These are phyloP conservation scores for Phytophthora meadii DNA, from an alignment of 352 stramenopile genomes.

Conservation along the genomic window DNA sequence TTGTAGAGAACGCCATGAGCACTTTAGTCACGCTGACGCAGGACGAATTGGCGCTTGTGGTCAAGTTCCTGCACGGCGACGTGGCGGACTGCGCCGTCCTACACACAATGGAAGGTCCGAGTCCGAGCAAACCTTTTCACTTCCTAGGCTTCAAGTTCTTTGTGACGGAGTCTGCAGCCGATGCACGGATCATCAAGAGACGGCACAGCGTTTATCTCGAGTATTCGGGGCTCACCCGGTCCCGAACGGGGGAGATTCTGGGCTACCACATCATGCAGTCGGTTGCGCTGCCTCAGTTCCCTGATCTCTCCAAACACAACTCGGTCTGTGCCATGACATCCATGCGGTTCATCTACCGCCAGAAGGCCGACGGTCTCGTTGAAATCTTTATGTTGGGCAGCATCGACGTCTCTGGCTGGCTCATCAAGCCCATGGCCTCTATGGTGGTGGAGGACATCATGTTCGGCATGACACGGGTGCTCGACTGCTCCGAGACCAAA, in stretches of 20 bases:
- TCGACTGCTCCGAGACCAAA: conserved; percentile 57
- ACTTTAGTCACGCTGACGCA: conserved; percentile 45
- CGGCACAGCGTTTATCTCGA: conserved; percentile 61
- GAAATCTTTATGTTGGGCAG: conserved; percentile 60
- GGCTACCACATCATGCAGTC: conserved; percentile 66
- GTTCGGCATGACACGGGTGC: conserved; percentile 40
- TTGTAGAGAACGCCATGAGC: conserved; percentile 56
- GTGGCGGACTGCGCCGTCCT: conserved; percentile 41
- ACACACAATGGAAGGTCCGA: conserved; percentile 35
- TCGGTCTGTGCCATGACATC: conserved; percentile 48
- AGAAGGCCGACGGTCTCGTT: conserved; percentile 47
- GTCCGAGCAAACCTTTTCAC: conserved; percentile 44
- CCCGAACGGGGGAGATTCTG: conserved; percentile 37
- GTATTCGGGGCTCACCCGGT: conserved; percentile 46
- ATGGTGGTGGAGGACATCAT: conserved; percentile 47
- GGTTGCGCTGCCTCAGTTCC: conserved; percentile 53
- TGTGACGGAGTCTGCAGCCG: conserved; percentile 43
- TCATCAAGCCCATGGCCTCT: conserved; percentile 38
- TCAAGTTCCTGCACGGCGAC: conserved; percentile 52
- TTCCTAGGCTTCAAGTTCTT: conserved; percentile 73
- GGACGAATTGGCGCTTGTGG: conserved; percentile 48
- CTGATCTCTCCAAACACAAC: conserved; percentile 45
- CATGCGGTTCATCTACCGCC: conserved; percentile 52
- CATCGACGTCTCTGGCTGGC: conserved; percentile 42
- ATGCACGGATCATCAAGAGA: conserved; percentile 46